These are phyloP conservation scores for Boechera divaricarpa DNA, from an alignment of 345 rosid genomes.

Conservation along the genomic window DNA sequence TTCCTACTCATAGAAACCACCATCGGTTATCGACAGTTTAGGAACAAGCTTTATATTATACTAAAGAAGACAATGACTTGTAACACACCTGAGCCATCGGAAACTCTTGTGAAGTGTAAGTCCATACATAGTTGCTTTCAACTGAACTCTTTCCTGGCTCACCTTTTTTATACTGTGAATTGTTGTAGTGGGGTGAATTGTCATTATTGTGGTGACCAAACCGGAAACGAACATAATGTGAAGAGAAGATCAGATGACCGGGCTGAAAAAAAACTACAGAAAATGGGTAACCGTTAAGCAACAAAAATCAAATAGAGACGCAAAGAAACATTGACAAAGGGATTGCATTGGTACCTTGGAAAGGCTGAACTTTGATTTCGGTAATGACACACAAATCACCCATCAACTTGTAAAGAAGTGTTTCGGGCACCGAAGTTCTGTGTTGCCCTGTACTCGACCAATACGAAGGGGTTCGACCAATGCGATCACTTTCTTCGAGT, in stretches of 20 bases:
- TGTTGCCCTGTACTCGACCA: constrained; percentile 93
- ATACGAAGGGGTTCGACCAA: constrained; percentile 66
- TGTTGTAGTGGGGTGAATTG: constrained; percentile 43
- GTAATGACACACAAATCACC: constrained; percentile 73
- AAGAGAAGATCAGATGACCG: constrained; percentile 80
- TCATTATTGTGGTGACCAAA: constrained; percentile 62
- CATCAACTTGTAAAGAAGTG: constrained; percentile 67
- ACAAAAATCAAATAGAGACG: constrained; percentile 16
- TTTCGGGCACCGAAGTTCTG: constrained; percentile 76
- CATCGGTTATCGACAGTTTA: constrained; percentile 1
- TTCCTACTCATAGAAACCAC: constrained; percentile 59
- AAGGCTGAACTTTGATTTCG: constrained; percentile 79
- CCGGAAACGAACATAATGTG: constrained; percentile 71
- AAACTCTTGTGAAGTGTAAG: constrained; percentile 84
- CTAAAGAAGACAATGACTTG: constrained; percentile 16
- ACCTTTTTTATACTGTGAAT: constrained; percentile 36
- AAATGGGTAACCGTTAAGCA: constrained; percentile 30
- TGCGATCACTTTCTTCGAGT: constrained; percentile 56
- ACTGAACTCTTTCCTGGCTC: constrained; percentile 43
- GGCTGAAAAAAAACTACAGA: constrained; percentile 76
- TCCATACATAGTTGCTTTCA: constrained; percentile 65
- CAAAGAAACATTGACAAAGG: not conserved
- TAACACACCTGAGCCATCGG: constrained; percentile 83
- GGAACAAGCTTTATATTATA: constrained; percentile 4
- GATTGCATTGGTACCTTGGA: constrained; percentile 59